These are phyloP conservation scores for Aspergillus texensis DNA, from an alignment of 2,329 filamentous ascomycete species.

Conservation along the genomic window DNA sequence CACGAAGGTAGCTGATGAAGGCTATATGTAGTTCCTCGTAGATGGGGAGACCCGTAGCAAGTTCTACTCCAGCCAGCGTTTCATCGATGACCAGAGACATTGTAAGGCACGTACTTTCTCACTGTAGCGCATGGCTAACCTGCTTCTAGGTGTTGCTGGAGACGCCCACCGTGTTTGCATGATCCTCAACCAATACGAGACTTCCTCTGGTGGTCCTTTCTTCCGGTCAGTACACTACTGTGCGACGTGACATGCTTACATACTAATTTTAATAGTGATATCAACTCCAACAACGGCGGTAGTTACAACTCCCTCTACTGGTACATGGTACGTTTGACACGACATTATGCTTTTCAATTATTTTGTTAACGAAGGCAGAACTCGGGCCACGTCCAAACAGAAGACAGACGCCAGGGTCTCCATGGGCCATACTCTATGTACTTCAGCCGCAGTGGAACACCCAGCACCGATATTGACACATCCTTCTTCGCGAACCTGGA, in stretches of 20 bases:
- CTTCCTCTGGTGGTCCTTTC: constrained; percentile 68
- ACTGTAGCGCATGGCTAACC: not conserved
- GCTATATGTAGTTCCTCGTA: constrained; percentile 54
- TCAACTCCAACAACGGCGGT: constrained; percentile 66
- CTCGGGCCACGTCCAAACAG: constrained; percentile 65
- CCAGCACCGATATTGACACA: constrained; percentile 54
- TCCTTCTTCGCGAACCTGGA: constrained; percentile 63
- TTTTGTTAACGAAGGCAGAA: constrained; percentile 46
- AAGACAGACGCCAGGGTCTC: constrained; percentile 63
- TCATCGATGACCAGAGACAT: constrained; percentile 68
- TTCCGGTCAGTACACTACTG: constrained; percentile 45
- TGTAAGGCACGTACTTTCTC: constrained; percentile 41
- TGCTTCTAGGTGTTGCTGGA: constrained; percentile 30
- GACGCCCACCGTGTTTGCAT: constrained; percentile 62
- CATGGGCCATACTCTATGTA: constrained; percentile 67
- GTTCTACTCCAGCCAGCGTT: constrained; percentile 70
- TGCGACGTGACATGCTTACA: not conserved
- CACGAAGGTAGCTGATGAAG: not conserved
- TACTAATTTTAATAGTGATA: constrained; percentile 49
- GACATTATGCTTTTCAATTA: no score
- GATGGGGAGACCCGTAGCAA: constrained; percentile 67
- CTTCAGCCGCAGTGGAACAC: constrained; percentile 62
- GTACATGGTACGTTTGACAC: constrained; percentile 55
- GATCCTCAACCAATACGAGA: constrained; percentile 60
- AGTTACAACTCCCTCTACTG: constrained; percentile 63